Evolutionary conservation across 345 rosid genomes (phyloP), one percentile per base, ranked within the genome.

Genomic region (Syzygium jambos): DNA sequence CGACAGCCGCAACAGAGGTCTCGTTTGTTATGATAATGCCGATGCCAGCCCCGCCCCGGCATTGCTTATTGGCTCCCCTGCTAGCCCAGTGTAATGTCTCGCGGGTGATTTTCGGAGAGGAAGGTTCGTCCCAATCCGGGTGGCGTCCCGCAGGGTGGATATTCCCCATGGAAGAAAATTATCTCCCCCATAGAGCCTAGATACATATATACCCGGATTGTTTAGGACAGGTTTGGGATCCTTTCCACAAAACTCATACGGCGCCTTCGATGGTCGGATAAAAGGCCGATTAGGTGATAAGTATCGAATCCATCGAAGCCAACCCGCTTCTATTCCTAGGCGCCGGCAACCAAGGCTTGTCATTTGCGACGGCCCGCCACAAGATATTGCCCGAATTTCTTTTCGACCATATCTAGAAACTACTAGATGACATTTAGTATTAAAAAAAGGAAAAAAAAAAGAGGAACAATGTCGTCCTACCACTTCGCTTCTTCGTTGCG

Each of bases 31-130:
- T 65, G 78, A 8, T 16, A 3, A 65, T 38, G 78, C 41, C 0
- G 11, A 65, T 16, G 7, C 78, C 23, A 11, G 43, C 57, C 25
- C 25, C 2, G 17, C 73, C 38, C 1, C 5, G 6, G 78, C 78
- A 0, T 65, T 29, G 22, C 41, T 0, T 15, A 34, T 15, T 29
- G 1, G 22, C 65, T 59, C 5, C 0, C 30, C 15, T 6, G 30
- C 16, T 25, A 0, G 27, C 7, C 2, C 15, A 16, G 15, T 59
- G 1, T 11, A 0, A 11, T 27, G 30, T 57, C 30, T 25, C 4
- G 65, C 2, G 78, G 38, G 21, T 14, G 16, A 0, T 29, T 53
- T 6, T 53, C 2, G 5, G 55, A 22, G 55, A 0, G 77, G 7
- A 56, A 29, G 30, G 29, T 63, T 65, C 7, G 0, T 9, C 9